Percentiles rank a stretch among this genome's conserved stretches.
Conservation (phyloP, 2,329 filamentous ascomycete genomes). For the Scopulariopsis brevicaulis region DNA sequence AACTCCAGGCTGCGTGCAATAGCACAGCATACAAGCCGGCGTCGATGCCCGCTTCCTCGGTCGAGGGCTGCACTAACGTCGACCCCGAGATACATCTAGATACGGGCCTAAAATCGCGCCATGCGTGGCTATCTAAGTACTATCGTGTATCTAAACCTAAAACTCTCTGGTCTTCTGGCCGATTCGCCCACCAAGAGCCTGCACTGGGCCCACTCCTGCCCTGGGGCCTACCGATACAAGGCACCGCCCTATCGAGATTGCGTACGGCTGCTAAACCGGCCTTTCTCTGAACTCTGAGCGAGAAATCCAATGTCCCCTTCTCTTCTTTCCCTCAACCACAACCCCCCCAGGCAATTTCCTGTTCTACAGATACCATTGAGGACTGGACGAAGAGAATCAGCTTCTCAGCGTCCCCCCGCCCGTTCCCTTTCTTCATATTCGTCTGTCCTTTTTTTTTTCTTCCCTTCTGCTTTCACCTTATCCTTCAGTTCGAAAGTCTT, state of each 20-base stretch:
- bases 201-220: neutral
- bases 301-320: slow-evolving; percentile 9
- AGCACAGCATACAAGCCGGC: too few species aligned
- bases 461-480: slow-evolving; percentile 9
- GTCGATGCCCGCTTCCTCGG: neutral
- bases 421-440: slow-evolving; percentile 15
- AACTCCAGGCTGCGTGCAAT: neutral
- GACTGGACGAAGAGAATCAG: neutral
- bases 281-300: slow-evolving; percentile 4
- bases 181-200: neutral
- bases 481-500: slow-evolving; percentile 6
- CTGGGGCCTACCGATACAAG: neutral
- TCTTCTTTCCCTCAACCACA: slow-evolving; percentile 6
- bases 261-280: slow-evolving; percentile 2
- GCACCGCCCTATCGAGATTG: slow-evolving; percentile 1
- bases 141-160: neutral
- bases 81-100: neutral
- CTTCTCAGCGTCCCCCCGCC: slow-evolving; percentile 12
- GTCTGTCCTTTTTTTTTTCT: slow-evolving; percentile 10
- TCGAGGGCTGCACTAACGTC: neutral
- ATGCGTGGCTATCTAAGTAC: neutral
- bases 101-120: neutral
- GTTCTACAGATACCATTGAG: slow-evolving; percentile 8
- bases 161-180: neutral
- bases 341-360: neutral